Conservation (phyloP, 2,329 filamentous ascomycete species). For the Chalaropsis ovoidea region DNA sequence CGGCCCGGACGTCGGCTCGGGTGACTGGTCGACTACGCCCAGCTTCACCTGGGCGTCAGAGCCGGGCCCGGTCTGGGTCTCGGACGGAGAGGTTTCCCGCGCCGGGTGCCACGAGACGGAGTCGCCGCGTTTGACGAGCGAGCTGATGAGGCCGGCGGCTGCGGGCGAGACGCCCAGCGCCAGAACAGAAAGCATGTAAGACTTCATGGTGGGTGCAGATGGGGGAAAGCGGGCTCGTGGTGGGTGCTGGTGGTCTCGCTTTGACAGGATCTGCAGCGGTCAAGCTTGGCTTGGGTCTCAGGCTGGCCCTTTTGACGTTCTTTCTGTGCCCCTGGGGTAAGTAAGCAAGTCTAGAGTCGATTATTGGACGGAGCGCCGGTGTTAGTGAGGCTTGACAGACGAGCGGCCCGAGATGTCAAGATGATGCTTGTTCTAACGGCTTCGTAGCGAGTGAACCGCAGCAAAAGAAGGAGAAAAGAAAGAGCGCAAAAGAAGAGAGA, state of each 20-base stretch:
- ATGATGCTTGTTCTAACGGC: background rate
- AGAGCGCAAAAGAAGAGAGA: background rate
- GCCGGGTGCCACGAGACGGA: constrained; percentile 31
- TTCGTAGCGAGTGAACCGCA: background rate
- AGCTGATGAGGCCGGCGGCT: constrained; percentile 28
- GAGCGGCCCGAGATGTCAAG: background rate
- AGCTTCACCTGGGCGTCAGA: background rate
- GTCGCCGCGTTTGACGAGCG: constrained; percentile 27
- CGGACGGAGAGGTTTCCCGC: constrained; percentile 28
- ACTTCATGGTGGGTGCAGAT: constrained; percentile 11
- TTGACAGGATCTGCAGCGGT: too few species aligned
- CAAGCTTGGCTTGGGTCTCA: background rate
- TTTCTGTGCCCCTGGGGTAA: too few species aligned
- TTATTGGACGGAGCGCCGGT: too few species aligned
- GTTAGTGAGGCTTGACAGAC: too few species aligned
- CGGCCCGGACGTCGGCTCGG: constrained; percentile 31
- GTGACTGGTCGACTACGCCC: constrained; percentile 29
- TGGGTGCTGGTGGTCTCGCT: too few species aligned
- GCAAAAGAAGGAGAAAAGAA: background rate
- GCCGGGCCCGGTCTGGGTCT: constrained; percentile 12
- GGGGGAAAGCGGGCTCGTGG: too few species aligned
- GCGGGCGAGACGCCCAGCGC: constrained; percentile 23
- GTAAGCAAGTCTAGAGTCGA: too few species aligned
- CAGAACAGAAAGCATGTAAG: background rate
- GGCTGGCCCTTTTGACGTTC: background rate